These are phyloP conservation scores for Ajuga reptans DNA, from an alignment of 305 asterid species.

Conservation along the genomic window DNA sequence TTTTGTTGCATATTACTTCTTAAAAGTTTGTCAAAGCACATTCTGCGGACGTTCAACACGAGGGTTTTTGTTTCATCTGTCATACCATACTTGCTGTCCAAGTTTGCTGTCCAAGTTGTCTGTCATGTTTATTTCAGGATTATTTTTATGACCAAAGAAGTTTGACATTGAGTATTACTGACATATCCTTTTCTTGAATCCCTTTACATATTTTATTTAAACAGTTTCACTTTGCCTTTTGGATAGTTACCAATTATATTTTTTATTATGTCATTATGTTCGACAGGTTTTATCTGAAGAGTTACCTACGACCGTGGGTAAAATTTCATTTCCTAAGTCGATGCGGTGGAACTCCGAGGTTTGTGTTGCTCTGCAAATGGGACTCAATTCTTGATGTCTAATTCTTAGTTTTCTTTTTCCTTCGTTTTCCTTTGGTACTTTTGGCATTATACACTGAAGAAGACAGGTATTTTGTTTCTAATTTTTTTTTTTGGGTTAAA, in stretches of 20 bases:
- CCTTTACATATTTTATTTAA: not conserved
- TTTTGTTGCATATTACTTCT: not conserved
- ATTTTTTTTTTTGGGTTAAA: too few species aligned
- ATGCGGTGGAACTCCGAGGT: conserved; percentile 99
- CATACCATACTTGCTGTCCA: not conserved
- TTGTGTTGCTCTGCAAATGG: conserved; percentile 24
- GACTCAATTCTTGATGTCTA: conserved; percentile 1
- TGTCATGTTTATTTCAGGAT: not conserved
- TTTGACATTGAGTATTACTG: conserved; percentile 1
- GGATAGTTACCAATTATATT: conserved; percentile 10
- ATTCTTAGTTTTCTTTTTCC: not conserved
- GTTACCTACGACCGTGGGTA: conserved; percentile 59
- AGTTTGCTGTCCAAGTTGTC: not conserved
- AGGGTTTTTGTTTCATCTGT: not conserved
- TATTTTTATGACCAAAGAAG: not conserved
- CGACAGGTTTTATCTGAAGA: conserved; percentile 84
- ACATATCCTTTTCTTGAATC: not conserved
- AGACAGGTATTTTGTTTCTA: not conserved
- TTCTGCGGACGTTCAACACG: not conserved
- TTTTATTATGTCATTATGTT: conserved; percentile 19
- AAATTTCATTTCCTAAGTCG: conserved; percentile 75
- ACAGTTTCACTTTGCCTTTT: not conserved
- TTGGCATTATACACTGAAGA: not conserved
- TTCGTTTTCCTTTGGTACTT: not conserved
- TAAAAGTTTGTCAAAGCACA: not conserved